Percentiles rank a stretch among this genome's conserved stretches.
Conservation (phyloP, 805 yeast genomes). For the Nakazawaea ernobii region DNA sequence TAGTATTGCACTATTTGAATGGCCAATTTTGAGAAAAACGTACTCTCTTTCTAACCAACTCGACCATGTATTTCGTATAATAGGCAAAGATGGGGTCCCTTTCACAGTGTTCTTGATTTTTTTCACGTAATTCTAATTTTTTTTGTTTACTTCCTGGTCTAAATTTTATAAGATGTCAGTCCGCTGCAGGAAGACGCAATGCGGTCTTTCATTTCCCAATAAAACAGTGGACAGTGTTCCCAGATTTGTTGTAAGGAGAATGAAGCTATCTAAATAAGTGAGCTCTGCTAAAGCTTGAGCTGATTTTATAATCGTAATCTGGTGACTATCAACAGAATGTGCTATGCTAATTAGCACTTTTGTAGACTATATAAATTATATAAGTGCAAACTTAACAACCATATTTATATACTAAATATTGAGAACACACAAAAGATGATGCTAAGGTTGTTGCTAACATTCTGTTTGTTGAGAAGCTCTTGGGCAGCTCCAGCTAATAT, state of each 20-base stretch:
- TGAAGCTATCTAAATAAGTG: no score
- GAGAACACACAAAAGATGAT: background rate
- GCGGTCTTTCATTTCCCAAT: no score
- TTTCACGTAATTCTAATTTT: background rate
- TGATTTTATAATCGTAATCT: no score
- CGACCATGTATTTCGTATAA: constrained; percentile 4
- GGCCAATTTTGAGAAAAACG: background rate
- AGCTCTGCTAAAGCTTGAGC: no score
- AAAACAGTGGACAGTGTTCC: no score
- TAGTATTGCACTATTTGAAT: background rate
- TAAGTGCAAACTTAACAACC: background rate
- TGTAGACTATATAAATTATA: background rate
- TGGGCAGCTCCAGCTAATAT: no score
- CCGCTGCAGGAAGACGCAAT: no score
- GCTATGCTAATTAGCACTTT: background rate
- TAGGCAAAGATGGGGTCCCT: background rate
- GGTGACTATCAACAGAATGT: background rate
- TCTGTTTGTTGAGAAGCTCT: no score
- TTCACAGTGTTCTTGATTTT: background rate
- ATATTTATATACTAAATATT: no score
- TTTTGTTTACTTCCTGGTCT: background rate
- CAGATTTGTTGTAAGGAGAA: no score
- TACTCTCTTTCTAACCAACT: constrained; percentile 9
- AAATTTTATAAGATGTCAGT: no score
- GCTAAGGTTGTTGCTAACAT: background rate